Percentiles rank a stretch among this genome's conserved stretches.
phyloP scores from a whole-genome alignment of 768 basidiomycete genomes.

The Boletus sp. region DNA sequence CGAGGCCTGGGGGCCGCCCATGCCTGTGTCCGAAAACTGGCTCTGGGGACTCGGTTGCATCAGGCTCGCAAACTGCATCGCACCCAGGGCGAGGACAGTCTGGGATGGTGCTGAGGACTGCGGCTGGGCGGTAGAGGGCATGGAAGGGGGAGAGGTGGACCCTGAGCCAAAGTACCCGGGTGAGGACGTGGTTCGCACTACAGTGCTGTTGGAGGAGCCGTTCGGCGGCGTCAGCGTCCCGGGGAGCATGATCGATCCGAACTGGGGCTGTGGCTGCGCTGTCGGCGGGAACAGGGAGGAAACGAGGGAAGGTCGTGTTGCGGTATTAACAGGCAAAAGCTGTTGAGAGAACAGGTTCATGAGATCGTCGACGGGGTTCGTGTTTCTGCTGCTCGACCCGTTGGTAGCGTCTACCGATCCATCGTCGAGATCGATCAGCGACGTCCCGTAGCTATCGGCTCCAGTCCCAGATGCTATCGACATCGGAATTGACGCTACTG shows the following conservation, averaged over 20 bases:
- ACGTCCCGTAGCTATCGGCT: conserved; percentile 32
- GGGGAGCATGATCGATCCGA: conserved; percentile 44
- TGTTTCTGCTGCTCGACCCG: conserved; percentile 16
- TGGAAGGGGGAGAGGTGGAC: conserved; percentile 1
- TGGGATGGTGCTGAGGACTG: conserved; percentile 2
- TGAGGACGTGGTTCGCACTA: conserved; percentile 15
- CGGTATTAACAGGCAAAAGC: conserved; percentile 25
- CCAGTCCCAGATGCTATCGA: conserved; percentile 44
- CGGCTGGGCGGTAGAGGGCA: conserved; percentile 3
- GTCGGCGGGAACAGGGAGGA: conserved; percentile 15
- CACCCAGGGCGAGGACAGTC: neutral
- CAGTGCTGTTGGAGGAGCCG: conserved; percentile 13
- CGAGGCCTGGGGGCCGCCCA: conserved; percentile 3
- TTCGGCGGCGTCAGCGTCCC: conserved; percentile 36
- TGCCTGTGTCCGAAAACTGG: conserved; percentile 5
- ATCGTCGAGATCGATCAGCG: conserved; percentile 82
- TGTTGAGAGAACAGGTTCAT: conserved; percentile 52
- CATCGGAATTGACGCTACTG: conserved; percentile 65
- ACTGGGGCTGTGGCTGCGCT: conserved; percentile 25
- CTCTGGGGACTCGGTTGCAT: conserved; percentile 20
- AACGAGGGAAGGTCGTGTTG: conserved; percentile 24
- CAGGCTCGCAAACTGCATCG: conserved; percentile 10
- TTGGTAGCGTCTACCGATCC: conserved; percentile 16
- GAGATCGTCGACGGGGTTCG: conserved; percentile 52
- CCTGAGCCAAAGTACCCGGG: conserved; percentile 3